A percentile compares a stretch with the other conserved stretches of the same genome.
Conservation (phyloP, 1,284 basidiomycete species). For the Trichosporon faecale region DNA sequence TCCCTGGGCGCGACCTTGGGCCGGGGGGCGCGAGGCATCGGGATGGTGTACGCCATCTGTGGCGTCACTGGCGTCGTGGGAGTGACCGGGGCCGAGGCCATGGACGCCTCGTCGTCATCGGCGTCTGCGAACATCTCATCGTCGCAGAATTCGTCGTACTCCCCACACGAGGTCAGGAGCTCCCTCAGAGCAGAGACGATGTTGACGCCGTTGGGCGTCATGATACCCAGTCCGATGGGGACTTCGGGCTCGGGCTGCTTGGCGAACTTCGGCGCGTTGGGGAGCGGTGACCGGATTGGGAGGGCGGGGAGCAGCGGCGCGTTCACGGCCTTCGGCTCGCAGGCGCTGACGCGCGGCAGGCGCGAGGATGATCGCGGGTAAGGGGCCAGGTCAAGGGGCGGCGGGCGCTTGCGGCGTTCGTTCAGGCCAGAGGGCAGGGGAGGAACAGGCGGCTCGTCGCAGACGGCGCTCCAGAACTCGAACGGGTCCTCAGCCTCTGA, state of each 20-base stretch:
- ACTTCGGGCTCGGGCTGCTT: not conserved
- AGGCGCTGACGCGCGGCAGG: not conserved
- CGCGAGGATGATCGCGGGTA: not conserved
- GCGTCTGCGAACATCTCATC: constrained; percentile 20
- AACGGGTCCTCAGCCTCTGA: constrained; percentile 18
- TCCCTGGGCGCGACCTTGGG: not conserved
- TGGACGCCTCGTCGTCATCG: constrained; percentile 1
- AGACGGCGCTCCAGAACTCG: constrained; percentile 8
- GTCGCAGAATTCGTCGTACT: constrained; percentile 17
- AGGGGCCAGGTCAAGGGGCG: not conserved
- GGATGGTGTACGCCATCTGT: not conserved
- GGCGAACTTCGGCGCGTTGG: not conserved
- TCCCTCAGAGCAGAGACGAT: constrained; percentile 24
- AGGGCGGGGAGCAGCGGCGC: constrained; percentile 10
- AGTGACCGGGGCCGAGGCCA: not conserved
- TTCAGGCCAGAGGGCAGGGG: not conserved
- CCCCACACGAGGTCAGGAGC: constrained; percentile 24
- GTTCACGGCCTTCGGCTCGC: not conserved
- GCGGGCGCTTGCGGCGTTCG: constrained; percentile 8
- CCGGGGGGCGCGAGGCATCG: not conserved
- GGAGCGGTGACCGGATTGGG: not conserved
- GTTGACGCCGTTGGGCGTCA: constrained; percentile 14
- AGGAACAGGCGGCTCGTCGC: not conserved
- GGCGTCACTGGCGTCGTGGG: constrained; percentile 1
- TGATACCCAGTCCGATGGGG: not conserved